Evolutionary conservation across 1,139 yeast species (phyloP), one percentile per base, ranked within the genome.

Genomic region (Pichia sp.): DNA sequence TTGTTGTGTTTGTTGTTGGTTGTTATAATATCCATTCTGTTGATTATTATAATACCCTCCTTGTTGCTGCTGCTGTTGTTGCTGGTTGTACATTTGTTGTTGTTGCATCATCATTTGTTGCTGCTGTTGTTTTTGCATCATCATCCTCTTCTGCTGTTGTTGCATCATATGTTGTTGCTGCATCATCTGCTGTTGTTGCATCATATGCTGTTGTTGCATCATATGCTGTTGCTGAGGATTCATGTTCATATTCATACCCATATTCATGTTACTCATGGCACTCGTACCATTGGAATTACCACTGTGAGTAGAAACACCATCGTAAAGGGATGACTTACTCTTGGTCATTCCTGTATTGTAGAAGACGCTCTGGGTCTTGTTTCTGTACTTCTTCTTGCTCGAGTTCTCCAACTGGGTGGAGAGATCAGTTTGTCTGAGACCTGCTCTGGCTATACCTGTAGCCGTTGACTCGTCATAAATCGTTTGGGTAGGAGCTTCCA

Each of bases 351-450:
- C 41, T 24, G 43, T 45, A 38, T 45, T 48, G 8, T 42, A 42
- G 21, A 53, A 19, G 4, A 53, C 41, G 24, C 53, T 45, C 28
- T 53, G 55, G 2, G 60, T 54, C 30, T 53, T 53, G 8, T 46
- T 41, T 32, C 53, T 45, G 27, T 50, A 48, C 21, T 52, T 55
- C 45, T 51, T 52, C 18, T 48, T 51, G 14, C 35, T 45, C 17
- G 50, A 39, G 15, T 30, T 44, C 15, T 48, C 50, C n/a, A 57
- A 34, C 24, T 50, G 58, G 12, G 47, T 46, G 3, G 48, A 24
- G 19, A 59, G 34, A 40, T 56, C 51, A 3, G 61, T 57, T 35
- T 58, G 59, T 34, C 60, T 51, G 7, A 59, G 42, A 1, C 62
- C 62, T 2, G 58, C 58, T 17, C 55, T 38, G 9, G 53, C 47